Base-by-base conservation (phyloP, 495 filamentous ascomycete genomes). In the Rhizodiscina lignyota region DNA sequence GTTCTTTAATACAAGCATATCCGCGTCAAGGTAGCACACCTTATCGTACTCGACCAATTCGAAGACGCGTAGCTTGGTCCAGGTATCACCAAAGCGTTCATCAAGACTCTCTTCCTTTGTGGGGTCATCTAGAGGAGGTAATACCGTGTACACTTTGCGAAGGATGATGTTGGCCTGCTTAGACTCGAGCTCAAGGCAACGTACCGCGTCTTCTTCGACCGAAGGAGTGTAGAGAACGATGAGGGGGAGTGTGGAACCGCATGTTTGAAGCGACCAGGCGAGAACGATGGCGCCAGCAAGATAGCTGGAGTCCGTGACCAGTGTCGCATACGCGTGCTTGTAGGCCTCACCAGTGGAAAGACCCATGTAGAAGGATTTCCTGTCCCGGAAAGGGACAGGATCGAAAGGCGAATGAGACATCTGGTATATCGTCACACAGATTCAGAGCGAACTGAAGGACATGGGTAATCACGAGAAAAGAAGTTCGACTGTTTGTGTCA, bases 51-150 rank as follows among this genome's bases (percentile, higher is more conserved):
- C 51, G 21, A 44, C 51, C 2, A 66, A 40, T 20, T 58, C 56
- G 46, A 69, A 72, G 16, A 66, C 65, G 18, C 57, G 55, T 0
- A 71, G 54, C 36, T 73, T 72, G 1, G 66, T 68, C 65, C 63
- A 70, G 13, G 67, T 70, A 38, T 70, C 64, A 29, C 45, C 44
- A 36, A 69, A 70, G 11, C 65, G 59, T 22, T 56, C 49, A 0
- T 61, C 60, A 23, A 64, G n/a, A n/a, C n/a, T n/a, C n/a, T n/a
- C n/a, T n/a, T n/a, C n/a, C n/a, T 30, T 4, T n/a, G 21, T 19
- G 35, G 6, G 15, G 4, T 34, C 30, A 2, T 8, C 5, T n/a
- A 6, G 20, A 1, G 36, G 45, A 1, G 56, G 56, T 0, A 37
- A 30, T 12, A 72, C 44, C 0, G 52, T 47, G 8, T 58, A 42